Evolutionary conservation across 2,329 filamentous ascomycete species (phyloP), one percentile per base, ranked within the genome.

Genomic region (Talaromyces sp.): DNA sequence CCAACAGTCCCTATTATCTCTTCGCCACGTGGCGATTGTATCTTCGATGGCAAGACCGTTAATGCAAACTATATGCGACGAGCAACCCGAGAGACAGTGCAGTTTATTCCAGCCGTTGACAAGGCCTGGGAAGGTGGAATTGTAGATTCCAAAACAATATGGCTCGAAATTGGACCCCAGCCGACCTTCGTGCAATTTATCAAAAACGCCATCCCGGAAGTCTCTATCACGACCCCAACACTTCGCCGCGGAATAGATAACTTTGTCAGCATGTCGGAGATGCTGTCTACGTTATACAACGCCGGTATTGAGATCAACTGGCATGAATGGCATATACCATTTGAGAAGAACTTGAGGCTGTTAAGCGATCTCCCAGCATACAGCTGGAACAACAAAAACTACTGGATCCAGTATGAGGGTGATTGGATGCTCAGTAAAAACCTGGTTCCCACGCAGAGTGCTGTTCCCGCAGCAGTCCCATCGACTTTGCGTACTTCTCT

Each of bases 341-440:
- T 85, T 71, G 29, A 62, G 8, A 49, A 56, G 2, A 56, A 54
- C 7, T 61, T 64, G 9, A 19, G 58, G 26, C 46, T 70, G 17
- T 21, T 71, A 8, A 21, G 63, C 4, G 19, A 54, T 19, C 76
- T 91, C 4, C 88, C 88, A 1, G 80, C 82, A 0, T 91, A 91
- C 70, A 80, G 80, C 0, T 91, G 87, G 70, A 86, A 91, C 70
- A 77, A 84, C 64, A 90, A 90, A 79, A 85, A 84, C 65, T 90
- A 90, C 73, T 89, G 87, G 87, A 80, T 89, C 17, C 84, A 86
- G 69, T 89, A 89, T 72, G 79, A 81, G 62, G 87, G 89, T 63
- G 86, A 91, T 72, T 92, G 87, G 86, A 84, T 80, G 32, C 75
- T 91, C 35, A 86, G 82, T 63, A 92, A 91, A 79, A 86, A 80